Evolutionary conservation across 1,284 basidiomycete genomes (phyloP), one percentile per base, ranked within the genome.

Genomic region (Blastosporella zonata): DNA sequence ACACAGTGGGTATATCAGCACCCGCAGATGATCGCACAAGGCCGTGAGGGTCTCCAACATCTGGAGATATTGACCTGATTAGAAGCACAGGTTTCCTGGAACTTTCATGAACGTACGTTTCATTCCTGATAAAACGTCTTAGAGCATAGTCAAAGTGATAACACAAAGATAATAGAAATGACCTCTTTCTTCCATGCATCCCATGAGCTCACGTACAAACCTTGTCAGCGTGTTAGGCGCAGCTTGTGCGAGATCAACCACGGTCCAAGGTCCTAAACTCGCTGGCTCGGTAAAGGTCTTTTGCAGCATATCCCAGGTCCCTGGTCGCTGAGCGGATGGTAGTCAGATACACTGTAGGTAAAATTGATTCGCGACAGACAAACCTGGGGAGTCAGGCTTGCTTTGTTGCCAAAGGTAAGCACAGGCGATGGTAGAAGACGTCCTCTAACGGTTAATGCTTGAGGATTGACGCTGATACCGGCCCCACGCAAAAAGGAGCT

Each of bases 261-360:
- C 57, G 2, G 62, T 56, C 65, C 71, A 69, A 9, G 47, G 53
- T 20, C 39, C 20, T 15, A 72, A 51, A 2, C 12, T 25, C 0
- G 58, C 64, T 17, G 70, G 65, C 20, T 43, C 33, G 23, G 52
- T 58, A 28, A 74, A 62, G 10, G 42, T 59, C 49, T 64, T 67
- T 6, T 58, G 51, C 58, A 67, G 67, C 43, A 72, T 61, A 43
- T 71, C 68, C 70, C 70, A 72, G 5, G 60, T 58, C 6, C 70
- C 69, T 6, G 52, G 56, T 46, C 57, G 46, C 60, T 61, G n/a
- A n/a, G n/a, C n/a, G n/a, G n/a, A 22, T 20, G 21, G 20, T 10
- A 25, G 36, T 3, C n/a, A n/a, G n/a, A n/a, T n/a, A n/a, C n/a
- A n/a, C 23, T 3, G 43, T 9, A 3, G 21, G 4, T 23, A 22